These are phyloP conservation scores for Lasiosphaeris hirsuta DNA, from an alignment of 495 filamentous ascomycete species.

Conservation along the genomic window DNA sequence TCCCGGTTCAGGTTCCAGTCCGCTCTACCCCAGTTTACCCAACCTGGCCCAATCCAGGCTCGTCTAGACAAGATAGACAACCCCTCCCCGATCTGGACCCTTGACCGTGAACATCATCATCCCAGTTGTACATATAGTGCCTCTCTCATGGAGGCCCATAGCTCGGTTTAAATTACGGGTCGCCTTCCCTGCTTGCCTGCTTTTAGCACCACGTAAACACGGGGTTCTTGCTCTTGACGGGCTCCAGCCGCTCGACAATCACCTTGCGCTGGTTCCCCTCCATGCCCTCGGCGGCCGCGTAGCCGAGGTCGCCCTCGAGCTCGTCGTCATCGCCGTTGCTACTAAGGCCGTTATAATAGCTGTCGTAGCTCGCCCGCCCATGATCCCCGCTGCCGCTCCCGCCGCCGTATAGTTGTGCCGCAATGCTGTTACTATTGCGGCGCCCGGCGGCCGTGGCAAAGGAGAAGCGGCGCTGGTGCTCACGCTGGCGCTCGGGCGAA, in stretches of 20 bases:
- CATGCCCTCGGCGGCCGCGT: constrained; percentile 89
- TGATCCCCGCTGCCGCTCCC: constrained; percentile 21
- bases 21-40: too few relatives aligned
- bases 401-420: constrained; percentile 40
- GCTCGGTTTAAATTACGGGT: too few relatives aligned
- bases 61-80: too few relatives aligned
- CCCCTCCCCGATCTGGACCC: too few relatives aligned
- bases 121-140: too few relatives aligned
- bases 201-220: constrained; percentile 94
- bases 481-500: constrained; percentile 34
- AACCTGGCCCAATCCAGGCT: too few relatives aligned
- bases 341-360: constrained; percentile 38
- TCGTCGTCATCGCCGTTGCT: constrained; percentile 55
- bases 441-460: constrained; percentile 36
- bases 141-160: too few relatives aligned
- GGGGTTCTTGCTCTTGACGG: constrained; percentile 90
- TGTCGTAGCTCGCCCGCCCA: constrained; percentile 46
- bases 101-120: too few relatives aligned
- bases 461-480: constrained; percentile 39
- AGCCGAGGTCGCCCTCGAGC: constrained; percentile 84
- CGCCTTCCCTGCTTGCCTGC: background rate
- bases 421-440: constrained; percentile 39
- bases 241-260: constrained; percentile 92
- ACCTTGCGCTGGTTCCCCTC: constrained; percentile 86
- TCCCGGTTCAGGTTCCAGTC: too few relatives aligned